Conservation (phyloP, 208 protist species). For the Vickermania spadyakhi region DNA sequence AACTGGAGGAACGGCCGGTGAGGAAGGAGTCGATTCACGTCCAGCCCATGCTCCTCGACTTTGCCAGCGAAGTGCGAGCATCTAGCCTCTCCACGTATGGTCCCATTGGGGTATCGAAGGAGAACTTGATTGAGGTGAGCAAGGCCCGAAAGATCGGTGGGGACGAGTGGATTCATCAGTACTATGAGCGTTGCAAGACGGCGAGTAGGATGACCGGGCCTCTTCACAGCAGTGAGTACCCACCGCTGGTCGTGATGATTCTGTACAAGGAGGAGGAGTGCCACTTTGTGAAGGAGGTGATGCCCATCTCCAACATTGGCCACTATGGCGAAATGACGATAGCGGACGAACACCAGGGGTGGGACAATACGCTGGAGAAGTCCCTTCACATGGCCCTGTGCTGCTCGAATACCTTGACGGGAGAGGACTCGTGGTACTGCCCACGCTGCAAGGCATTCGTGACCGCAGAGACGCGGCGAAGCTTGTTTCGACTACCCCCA, state of each 20-base stretch:
- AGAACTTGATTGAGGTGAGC: neutral
- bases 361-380: slow-evolving; percentile 16
- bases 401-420: slow-evolving; percentile 35
- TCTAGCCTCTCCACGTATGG: too few relatives aligned
- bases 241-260: slow-evolving; percentile 4
- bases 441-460: slow-evolving; percentile 50
- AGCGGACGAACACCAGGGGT: slow-evolving; percentile 13
- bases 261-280: neutral
- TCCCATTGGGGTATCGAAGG: neutral
- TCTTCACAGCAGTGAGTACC: neutral
- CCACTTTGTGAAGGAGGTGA: slow-evolving; percentile 5
- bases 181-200: neutral
- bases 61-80: too few relatives aligned
- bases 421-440: slow-evolving; percentile 66
- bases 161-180: neutral
- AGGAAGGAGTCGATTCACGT: too few relatives aligned
- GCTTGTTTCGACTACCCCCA: slow-evolving; percentile 57
- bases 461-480: slow-evolving; percentile 37
- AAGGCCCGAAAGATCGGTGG: neutral
- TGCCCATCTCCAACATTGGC: slow-evolving; percentile 1
- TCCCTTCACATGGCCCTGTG: slow-evolving; percentile 19
- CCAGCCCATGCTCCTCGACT: too few relatives aligned
- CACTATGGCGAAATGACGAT: slow-evolving; percentile 10
- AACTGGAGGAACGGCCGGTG: too few relatives aligned
- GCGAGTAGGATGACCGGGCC: neutral